A percentile compares a stretch with the other conserved stretches of the same genome.
These are phyloP conservation scores for Verbena officinalis DNA, from an alignment of 257 asterid species.

Conservation along the genomic window DNA sequence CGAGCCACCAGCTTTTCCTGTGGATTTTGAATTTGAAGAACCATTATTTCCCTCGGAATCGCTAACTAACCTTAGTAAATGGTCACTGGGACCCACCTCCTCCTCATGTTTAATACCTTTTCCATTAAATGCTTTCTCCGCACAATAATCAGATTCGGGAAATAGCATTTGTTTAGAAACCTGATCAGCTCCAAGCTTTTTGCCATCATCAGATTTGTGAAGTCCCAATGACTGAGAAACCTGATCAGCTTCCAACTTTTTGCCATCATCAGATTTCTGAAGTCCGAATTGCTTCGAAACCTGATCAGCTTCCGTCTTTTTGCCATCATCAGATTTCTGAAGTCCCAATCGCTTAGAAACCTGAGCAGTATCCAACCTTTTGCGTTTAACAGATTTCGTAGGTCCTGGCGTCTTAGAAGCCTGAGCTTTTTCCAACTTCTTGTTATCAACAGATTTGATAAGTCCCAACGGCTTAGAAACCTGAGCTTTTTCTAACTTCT, in stretches of 20 bases:
- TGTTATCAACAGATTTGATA: slow-evolving; percentile 53
- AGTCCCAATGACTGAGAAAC: too few species aligned
- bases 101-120: slow-evolving; percentile 34
- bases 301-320: slow-evolving; percentile 37
- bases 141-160: too few species aligned
- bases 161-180: too few species aligned
- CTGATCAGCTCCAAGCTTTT: too few species aligned
- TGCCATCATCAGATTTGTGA: too few species aligned
- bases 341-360: slow-evolving; percentile 40
- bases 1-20: slow-evolving; percentile 29
- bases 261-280: slow-evolving; percentile 32
- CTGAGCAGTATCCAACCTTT: slow-evolving; percentile 37
- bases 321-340: slow-evolving; percentile 54
- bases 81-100: slow-evolving; percentile 43
- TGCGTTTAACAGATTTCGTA: slow-evolving; percentile 54
- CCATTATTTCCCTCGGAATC: slow-evolving; percentile 30
- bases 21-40: slow-evolving; percentile 25
- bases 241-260: too few species aligned
- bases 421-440: slow-evolving; percentile 37
- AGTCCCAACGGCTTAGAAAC: slow-evolving; percentile 25
- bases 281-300: slow-evolving; percentile 30
- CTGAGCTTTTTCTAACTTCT: too few species aligned
- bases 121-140: slow-evolving; percentile 30
- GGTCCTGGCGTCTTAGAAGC: slow-evolving; percentile 39
- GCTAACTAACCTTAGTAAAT: slow-evolving; percentile 29